These are phyloP conservation scores for Phanerochaete carnosa DNA, from an alignment of 768 basidiomycete species.

Conservation along the genomic window DNA sequence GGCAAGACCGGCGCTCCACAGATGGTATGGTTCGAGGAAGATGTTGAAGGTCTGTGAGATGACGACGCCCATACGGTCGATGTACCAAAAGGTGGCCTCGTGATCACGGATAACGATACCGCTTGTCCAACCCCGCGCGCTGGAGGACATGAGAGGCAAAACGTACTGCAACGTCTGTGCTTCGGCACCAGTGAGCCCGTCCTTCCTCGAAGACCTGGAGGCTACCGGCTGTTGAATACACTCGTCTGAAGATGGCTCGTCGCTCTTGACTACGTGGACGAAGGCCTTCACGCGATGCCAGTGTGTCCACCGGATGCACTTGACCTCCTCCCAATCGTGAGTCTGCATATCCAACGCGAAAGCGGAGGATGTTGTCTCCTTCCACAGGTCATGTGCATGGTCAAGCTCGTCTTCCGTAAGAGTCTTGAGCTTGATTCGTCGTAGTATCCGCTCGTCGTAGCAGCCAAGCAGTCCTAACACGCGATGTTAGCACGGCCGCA, in stretches of 20 bases:
- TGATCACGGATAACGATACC: conserved; percentile 3
- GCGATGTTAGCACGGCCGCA: background rate
- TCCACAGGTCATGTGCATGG: background rate
- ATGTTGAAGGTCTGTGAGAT: conserved; percentile 1
- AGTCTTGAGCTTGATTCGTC: background rate
- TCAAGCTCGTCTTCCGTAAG: background rate
- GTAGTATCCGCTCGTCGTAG: background rate
- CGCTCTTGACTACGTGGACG: background rate
- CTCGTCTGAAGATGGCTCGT: background rate
- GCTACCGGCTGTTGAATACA: background rate
- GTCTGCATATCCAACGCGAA: background rate
- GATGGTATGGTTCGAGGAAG: conserved; percentile 1
- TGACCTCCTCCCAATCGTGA: background rate
- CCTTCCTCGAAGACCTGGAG: background rate
- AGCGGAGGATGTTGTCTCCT: background rate
- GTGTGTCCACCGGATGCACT: background rate
- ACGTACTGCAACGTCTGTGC: background rate
- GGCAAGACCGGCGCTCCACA: background rate
- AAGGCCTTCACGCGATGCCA: conserved; percentile 1
- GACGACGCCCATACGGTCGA: conserved; percentile 6
- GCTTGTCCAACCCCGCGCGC: background rate
- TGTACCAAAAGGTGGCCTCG: background rate
- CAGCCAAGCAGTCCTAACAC: background rate
- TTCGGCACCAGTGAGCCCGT: background rate
- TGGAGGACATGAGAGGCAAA: background rate